These are phyloP conservation scores for Kodamaea leandrae DNA, from an alignment of 805 yeast genomes.

Conservation along the genomic window DNA sequence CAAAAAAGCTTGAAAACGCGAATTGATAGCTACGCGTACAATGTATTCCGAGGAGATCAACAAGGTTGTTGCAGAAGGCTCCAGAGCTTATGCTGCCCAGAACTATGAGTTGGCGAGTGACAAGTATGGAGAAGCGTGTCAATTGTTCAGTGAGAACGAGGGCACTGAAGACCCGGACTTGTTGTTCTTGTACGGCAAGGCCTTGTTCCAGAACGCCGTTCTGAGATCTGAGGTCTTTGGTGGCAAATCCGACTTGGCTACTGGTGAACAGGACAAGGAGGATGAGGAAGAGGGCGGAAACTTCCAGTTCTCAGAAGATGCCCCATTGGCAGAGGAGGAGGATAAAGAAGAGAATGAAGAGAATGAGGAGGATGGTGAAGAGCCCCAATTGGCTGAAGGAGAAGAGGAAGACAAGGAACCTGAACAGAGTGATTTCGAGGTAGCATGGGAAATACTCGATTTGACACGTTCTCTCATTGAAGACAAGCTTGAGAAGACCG, in stretches of 20 bases:
- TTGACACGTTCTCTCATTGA: constrained; percentile 68
- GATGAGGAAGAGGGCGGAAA: constrained; percentile 27
- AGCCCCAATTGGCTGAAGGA: constrained; percentile 18
- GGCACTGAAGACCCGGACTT: constrained; percentile 72
- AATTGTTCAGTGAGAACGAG: constrained; percentile 43
- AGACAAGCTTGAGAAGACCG: constrained; percentile 32
- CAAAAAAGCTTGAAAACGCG: background rate
- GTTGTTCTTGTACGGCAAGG: constrained; percentile 72
- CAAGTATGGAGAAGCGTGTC: constrained; percentile 73
- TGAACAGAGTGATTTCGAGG: constrained; percentile 72
- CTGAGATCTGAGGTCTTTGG: constrained; percentile 76
- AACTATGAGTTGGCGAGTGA: constrained; percentile 69
- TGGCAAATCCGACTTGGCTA: constrained; percentile 32
- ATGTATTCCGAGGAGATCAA: constrained; percentile 42
- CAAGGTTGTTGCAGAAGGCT: constrained; percentile 56
- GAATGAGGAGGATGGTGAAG: constrained; percentile 20
- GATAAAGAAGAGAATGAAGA: constrained; percentile 17
- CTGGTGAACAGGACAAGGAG: constrained; percentile 16
- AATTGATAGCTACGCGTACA: background rate
- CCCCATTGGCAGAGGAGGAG: constrained; percentile 20
- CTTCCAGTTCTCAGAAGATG: constrained; percentile 21
- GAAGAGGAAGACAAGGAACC: constrained; percentile 19
- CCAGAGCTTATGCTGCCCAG: constrained; percentile 60
- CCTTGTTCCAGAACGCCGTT: constrained; percentile 76
- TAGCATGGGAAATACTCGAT: constrained; percentile 86